A percentile compares a stretch with the other conserved stretches of the same genome.
phyloP scores from a whole-genome alignment of 306 rosid species.

The Pueraria montana region DNA sequence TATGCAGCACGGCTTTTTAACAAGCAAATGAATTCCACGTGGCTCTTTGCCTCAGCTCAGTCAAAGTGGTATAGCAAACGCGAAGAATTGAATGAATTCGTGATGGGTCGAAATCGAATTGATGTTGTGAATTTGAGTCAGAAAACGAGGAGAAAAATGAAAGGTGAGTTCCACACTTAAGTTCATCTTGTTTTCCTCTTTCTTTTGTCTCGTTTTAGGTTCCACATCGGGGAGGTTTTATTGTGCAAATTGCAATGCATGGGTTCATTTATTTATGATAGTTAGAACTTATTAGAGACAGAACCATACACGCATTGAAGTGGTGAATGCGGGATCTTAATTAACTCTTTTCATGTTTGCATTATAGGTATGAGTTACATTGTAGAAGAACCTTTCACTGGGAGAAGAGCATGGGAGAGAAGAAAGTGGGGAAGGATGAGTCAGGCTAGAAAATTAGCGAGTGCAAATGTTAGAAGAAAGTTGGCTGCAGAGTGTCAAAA shows the following conservation, averaged over 20 bases:
- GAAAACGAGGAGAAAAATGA: constrained; percentile 37
- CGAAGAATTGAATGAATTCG: constrained; percentile 26
- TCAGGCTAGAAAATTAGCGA: neutral
- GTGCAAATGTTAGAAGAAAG: neutral
- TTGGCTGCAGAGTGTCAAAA: neutral
- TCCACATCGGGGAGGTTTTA: neutral
- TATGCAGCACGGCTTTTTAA: constrained; percentile 63
- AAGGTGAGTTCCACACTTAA: constrained; percentile 28
- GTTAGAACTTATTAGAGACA: neutral
- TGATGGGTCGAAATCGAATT: constrained; percentile 27
- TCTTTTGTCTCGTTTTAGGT: neutral
- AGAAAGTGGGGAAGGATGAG: constrained; percentile 40
- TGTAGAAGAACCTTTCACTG: constrained; percentile 24
- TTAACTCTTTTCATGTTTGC: neutral
- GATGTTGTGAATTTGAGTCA: constrained; percentile 34
- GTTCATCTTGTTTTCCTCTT: neutral
- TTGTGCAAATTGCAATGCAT: neutral
- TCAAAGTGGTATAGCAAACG: constrained; percentile 24
- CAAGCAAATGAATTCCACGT: constrained; percentile 71
- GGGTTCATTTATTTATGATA: neutral
- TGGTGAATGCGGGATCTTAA: neutral
- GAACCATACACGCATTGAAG: neutral
- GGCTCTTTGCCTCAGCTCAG: constrained; percentile 58
- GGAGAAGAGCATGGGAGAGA: constrained; percentile 34
- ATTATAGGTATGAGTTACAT: constrained; percentile 36